phyloP scores from a whole-genome alignment of 2,329 filamentous ascomycete species.

The Calonectria hongkongensis region DNA sequence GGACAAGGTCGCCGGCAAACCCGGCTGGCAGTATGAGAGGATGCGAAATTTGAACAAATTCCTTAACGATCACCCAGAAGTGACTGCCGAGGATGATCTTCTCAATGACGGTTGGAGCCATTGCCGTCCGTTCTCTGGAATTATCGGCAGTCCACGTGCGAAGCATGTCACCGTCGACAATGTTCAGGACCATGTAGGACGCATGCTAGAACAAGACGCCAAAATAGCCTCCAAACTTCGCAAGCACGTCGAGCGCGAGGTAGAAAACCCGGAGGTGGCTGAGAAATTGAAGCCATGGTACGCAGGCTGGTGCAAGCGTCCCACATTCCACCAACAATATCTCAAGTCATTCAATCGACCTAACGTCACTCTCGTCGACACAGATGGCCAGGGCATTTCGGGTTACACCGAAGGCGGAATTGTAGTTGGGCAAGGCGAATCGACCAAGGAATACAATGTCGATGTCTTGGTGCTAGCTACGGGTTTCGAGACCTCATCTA shows the following conservation, averaged over 20 bases:
- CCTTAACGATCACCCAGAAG: background rate
- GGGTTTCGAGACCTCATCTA: background rate
- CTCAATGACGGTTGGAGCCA: background rate
- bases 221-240: background rate
- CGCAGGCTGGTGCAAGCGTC: background rate
- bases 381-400: background rate
- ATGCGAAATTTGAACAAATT: background rate
- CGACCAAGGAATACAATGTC: background rate
- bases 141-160: constrained; percentile 3
- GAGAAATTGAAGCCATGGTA: constrained; percentile 12
- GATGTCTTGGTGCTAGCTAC: background rate
- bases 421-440: background rate
- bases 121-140: background rate
- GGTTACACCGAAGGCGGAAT: background rate
- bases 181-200: background rate
- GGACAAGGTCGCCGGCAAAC: background rate
- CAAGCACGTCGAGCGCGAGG: background rate
- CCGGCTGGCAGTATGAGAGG: background rate
- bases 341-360: background rate
- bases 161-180: background rate
- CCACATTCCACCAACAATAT: background rate
- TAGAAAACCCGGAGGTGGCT: background rate
- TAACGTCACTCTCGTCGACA: constrained; percentile 5
- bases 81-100: background rate
- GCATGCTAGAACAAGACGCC: background rate